Evolutionary conservation across 805 yeast genomes (phyloP), one percentile per base, ranked within the genome.

Genomic region (Suhomyces prunicola): DNA sequence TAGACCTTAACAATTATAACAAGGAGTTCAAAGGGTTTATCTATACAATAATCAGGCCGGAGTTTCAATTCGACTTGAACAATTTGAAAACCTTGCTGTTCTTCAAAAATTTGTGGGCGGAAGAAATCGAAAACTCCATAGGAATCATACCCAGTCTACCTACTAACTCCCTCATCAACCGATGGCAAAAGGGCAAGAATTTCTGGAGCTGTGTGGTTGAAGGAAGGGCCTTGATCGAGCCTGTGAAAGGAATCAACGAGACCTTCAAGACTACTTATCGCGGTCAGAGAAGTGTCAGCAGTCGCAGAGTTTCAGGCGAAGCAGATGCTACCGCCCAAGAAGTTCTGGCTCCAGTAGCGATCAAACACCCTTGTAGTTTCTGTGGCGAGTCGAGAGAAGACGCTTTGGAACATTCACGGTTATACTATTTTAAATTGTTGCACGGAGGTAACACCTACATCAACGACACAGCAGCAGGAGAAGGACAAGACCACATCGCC

Each of bases 181-280:
- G 78, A 54, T 75, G 77, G 77, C 71, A 65, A 51, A 73, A 71
- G 60, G 77, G 75, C 4, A 73, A 71, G 56, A 62, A 84, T 10
- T 78, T 92, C 51, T 74, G 91, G 76, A 69, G 77, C 46, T 79
- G 85, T 15, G 77, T 93, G 57, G 80, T 88, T 31, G 97, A 91
- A 49, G 96, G 96, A 3, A 78, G 87, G 44, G 90, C 90, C 5
- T 77, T 84, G 3, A 85, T 93, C 40, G 96, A 91, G 68, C 99
- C 99, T 0, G 81, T 92, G 7, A 83, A 90, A 49, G 92, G 93
- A 0, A 79, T 87, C 41, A 91, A 92, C 62, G 96, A 88, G 67
- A 81, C 83, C 1, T 87, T 86, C 71, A 82, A 84, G 60, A 60
- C 74, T 35, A 62, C 72, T 1, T 73, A 74, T 51, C 55, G 55